Evolutionary conservation across 495 filamentous ascomycete species (phyloP).

Genomic region (Penicillium canescens): DNA sequence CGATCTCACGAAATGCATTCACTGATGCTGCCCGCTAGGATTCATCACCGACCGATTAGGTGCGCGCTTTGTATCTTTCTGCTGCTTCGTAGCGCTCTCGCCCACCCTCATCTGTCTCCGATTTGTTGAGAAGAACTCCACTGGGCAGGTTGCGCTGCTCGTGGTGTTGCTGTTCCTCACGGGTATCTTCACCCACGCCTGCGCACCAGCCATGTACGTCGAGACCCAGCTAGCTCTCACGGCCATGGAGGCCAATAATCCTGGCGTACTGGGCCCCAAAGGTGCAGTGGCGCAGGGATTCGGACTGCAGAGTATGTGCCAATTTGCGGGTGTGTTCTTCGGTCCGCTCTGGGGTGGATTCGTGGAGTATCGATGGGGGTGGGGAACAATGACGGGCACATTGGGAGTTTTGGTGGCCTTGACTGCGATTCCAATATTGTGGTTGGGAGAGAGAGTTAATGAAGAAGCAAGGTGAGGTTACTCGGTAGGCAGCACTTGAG

Average conservation of each 20-base stretch:
- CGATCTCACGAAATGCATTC: neutral
- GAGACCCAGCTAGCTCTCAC: constrained; percentile 70
- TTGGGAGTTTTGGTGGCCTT: constrained; percentile 29
- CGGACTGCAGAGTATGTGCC: constrained; percentile 58
- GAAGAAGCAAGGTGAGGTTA: constrained; percentile 9
- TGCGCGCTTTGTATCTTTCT: constrained; percentile 57
- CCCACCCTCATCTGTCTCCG: constrained; percentile 64
- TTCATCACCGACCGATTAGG: constrained; percentile 58
- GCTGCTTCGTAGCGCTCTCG: constrained; percentile 60
- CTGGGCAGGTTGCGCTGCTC: constrained; percentile 62
- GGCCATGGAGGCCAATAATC: constrained; percentile 49
- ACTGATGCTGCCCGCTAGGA: constrained; percentile 34
- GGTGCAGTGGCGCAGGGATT: constrained; percentile 63
- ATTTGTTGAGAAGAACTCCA: constrained; percentile 57
- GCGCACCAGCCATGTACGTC: constrained; percentile 54
- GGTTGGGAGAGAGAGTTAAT: constrained; percentile 15
- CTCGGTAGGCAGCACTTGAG: neutral
- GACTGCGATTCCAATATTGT: constrained; percentile 31
- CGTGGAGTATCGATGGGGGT: constrained; percentile 58
- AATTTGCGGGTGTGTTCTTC: constrained; percentile 56
- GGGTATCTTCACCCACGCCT: constrained; percentile 28
- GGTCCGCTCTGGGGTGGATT: constrained; percentile 67
- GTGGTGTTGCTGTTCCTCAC: constrained; percentile 25
- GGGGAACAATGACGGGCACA: constrained; percentile 51
- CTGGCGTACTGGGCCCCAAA: constrained; percentile 44